Base-by-base conservation (phyloP, 106 monocot species). In the Dendrobium officinale region DNA sequence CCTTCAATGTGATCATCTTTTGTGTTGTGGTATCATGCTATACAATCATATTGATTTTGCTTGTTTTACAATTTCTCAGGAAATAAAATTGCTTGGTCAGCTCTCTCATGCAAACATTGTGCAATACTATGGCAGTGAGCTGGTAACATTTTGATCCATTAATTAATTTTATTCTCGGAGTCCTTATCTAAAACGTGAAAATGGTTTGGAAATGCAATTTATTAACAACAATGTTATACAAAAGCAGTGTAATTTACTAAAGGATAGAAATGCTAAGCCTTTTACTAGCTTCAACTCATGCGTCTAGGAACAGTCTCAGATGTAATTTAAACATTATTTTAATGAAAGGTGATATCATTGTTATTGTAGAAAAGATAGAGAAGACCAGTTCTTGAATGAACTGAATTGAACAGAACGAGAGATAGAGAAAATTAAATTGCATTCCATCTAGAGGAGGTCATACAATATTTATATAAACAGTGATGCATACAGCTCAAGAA, bases 31-130 rank as follows among this genome's bases (percentile, higher is more conserved):
- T 74, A 74, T 74, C 2, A 41, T 74, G 40, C n/a, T 78, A 41
- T 2, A 58, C 17, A 49, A 49, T 5, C 26, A 22, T 51, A 47
- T 70, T 80, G 42, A 78, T 24, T 51, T 61, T 10, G 43, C 8
- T 41, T 79, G 33, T 26, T 4, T 42, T 79, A 33, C 79, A 18
- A 31, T 72, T 40, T 75, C 31, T 1, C 91, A 99, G 99, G 99
- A 99, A 88, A 93, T 99, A 80, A 77, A 77, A 56, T 85, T 99
- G 87, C 95, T 99, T 59, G 89, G 95, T 79, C 88, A 93, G 77
- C 86, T 73, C 10, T 81, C 54, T 31, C 81, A 81, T 76, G 43
- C 58, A 54, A 56, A 75, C 59, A 61, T 81, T 66, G 58, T 81
- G 10, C 79, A 67, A 42, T 79, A 79, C 26, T 67, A 67, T 66